Evolutionary conservation across 129 eudicot species (phyloP).

Genomic region (Artemisia annua): DNA sequence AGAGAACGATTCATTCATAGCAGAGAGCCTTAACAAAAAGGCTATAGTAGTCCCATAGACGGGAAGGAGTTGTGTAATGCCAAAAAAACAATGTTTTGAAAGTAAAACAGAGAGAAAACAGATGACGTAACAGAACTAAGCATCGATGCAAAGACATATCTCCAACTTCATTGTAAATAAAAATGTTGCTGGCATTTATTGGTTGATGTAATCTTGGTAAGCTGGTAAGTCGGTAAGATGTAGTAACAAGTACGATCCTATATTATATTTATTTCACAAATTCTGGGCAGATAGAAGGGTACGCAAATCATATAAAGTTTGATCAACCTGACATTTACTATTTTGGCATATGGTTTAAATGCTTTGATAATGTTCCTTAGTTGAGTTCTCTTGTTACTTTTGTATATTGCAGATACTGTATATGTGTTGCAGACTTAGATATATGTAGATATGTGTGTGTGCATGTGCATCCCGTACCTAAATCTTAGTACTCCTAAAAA

Average conservation of each 20-base stretch:
- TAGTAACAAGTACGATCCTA: too few relatives aligned
- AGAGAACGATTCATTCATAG: neutral
- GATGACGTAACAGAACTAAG: neutral
- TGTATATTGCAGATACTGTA: neutral
- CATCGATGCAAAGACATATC: neutral
- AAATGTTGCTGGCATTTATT: too few relatives aligned
- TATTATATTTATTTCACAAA: too few relatives aligned
- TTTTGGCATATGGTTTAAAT: neutral
- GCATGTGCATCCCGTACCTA: neutral
- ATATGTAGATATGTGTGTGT: neutral
- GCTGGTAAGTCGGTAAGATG: too few relatives aligned
- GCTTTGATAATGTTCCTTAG: neutral
- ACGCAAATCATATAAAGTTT: neutral
- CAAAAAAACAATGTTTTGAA: neutral
- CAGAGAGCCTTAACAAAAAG: neutral
- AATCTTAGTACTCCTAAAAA: neutral
- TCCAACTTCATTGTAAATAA: too few relatives aligned
- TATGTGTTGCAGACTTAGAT: neutral
- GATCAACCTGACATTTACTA: neutral
- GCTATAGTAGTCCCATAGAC: neutral
- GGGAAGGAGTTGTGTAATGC: conserved; percentile 1
- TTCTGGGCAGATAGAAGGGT: too few relatives aligned
- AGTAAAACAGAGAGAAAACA: conserved; percentile 4
- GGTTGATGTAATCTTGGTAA: too few relatives aligned
- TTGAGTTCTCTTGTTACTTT: neutral